A percentile compares a stretch with the other conserved stretches of the same genome.
Conservation (phyloP, 2,329 filamentous ascomycete species). For the Nemania serpens region DNA sequence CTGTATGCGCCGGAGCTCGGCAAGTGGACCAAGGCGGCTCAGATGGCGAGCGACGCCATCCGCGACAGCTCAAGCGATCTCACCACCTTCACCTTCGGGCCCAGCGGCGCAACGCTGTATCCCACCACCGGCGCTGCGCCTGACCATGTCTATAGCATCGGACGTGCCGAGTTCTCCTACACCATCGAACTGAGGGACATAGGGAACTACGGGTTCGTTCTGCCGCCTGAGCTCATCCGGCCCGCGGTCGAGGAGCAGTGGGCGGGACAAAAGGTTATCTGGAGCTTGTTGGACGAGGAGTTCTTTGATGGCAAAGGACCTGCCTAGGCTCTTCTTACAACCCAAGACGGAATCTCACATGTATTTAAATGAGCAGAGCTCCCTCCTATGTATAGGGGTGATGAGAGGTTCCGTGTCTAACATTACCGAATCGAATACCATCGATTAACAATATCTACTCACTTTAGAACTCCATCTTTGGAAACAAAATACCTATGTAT, state of each 20-base stretch:
- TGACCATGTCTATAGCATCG: conserved; percentile 35
- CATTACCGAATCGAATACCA: too few relatives aligned
- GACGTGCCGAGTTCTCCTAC: conserved; percentile 35
- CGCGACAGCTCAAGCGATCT: conserved; percentile 39
- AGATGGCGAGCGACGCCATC: conserved; percentile 44
- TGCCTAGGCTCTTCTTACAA: neutral
- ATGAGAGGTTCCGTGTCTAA: too few relatives aligned
- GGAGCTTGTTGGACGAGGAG: conserved; percentile 41
- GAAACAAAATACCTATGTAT: too few relatives aligned
- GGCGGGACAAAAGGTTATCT: conserved; percentile 43
- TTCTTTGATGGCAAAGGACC: conserved; percentile 42
- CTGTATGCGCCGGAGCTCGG: conserved; percentile 48
- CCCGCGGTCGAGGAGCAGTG: conserved; percentile 39
- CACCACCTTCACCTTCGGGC: conserved; percentile 36
- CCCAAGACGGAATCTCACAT: too few relatives aligned
- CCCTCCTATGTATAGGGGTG: too few relatives aligned
- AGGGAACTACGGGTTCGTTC: conserved; percentile 35
- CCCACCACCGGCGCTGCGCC: conserved; percentile 34
- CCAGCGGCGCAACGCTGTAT: conserved; percentile 36
- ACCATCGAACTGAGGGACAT: conserved; percentile 37
- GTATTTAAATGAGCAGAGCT: neutral
- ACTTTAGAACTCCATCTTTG: too few relatives aligned
- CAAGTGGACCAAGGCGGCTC: conserved; percentile 43
- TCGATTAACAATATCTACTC: too few relatives aligned
- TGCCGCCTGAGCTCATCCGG: conserved; percentile 35